Percentiles rank a stretch among this genome's conserved stretches.
These are phyloP conservation scores for Petunia axillaris DNA, from an alignment of 257 asterid genomes.

Conservation along the genomic window DNA sequence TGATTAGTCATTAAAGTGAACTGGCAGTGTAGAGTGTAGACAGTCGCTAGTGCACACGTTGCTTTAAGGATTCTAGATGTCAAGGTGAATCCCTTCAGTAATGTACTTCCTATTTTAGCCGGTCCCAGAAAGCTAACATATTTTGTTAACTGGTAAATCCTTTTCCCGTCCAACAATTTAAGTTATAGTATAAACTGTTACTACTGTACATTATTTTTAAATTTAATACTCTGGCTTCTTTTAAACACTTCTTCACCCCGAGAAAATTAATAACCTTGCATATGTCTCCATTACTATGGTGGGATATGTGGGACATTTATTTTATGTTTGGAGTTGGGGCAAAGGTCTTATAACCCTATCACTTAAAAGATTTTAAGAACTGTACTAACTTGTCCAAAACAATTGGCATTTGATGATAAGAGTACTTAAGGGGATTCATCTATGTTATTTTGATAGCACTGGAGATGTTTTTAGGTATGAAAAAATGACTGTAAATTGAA, in stretches of 20 bases:
- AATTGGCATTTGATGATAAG: not conserved
- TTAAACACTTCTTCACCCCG: not conserved
- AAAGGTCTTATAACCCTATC: not conserved
- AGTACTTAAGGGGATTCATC: not conserved
- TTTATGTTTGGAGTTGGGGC: not conserved
- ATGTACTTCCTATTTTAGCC: slow-evolving; percentile 1
- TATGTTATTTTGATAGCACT: not conserved
- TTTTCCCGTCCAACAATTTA: slow-evolving; percentile 6
- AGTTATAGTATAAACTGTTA: not conserved
- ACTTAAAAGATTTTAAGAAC: not conserved
- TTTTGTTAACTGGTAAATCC: not conserved
- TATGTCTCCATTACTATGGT: not conserved
- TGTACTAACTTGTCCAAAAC: not conserved
- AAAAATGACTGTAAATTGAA: not conserved
- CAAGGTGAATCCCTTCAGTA: slow-evolving; percentile 8
- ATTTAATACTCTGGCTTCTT: not conserved
- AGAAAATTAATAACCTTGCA: not conserved
- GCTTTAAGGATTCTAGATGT: slow-evolving; percentile 4
- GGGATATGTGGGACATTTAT: not conserved
- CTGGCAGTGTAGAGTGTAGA: not conserved
- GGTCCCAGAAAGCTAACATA: not conserved
- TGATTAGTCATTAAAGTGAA: not conserved
- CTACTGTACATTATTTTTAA: not conserved
- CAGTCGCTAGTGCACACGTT: not conserved
- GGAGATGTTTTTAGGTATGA: not conserved